phyloP scores from a whole-genome alignment of 768 basidiomycete species.

The Leccinellum rugosiceps region DNA sequence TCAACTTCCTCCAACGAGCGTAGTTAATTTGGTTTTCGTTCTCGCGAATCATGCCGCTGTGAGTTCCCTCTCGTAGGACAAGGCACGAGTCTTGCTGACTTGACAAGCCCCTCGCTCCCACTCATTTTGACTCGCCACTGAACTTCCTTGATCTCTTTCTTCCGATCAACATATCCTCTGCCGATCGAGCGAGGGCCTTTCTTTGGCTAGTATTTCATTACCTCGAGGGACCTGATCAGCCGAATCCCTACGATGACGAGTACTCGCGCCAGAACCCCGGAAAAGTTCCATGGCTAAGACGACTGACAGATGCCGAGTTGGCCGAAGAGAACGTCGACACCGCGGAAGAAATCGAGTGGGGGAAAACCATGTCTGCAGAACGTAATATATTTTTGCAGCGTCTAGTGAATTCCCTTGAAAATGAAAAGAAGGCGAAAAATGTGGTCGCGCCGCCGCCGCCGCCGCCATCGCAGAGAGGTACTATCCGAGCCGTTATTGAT shows the following conservation, averaged over 20 bases:
- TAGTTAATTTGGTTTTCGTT: constrained; percentile 84
- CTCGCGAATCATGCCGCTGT: constrained; percentile 77
- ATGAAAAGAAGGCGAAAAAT: constrained; percentile 47
- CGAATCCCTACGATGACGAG: constrained; percentile 77
- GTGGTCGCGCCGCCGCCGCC: constrained; percentile 13
- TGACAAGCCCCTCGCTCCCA: constrained; percentile 51
- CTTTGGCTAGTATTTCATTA: constrained; percentile 84
- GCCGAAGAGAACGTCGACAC: constrained; percentile 75
- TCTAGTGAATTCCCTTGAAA: constrained; percentile 55
- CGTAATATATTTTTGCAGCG: constrained; percentile 70
- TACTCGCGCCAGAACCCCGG: constrained; percentile 54
- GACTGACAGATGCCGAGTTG: constrained; percentile 53
- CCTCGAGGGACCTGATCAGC: constrained; percentile 57
- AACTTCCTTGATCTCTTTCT: constrained; percentile 86
- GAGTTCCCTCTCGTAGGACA: constrained; percentile 27
- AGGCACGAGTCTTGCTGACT: constrained; percentile 8
- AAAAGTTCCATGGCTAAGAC: constrained; percentile 61
- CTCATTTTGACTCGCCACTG: constrained; percentile 71
- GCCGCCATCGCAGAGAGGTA: constrained; percentile 30
- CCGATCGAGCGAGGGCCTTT: constrained; percentile 73
- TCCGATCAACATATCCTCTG: constrained; percentile 67
- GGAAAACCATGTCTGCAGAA: constrained; percentile 65
- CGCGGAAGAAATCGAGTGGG: constrained; percentile 74
- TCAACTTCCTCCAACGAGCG: constrained; percentile 73
- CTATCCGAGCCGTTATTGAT: not conserved